These are phyloP conservation scores for Pluteus cervinus DNA, from an alignment of 768 basidiomycete species.

Conservation along the genomic window DNA sequence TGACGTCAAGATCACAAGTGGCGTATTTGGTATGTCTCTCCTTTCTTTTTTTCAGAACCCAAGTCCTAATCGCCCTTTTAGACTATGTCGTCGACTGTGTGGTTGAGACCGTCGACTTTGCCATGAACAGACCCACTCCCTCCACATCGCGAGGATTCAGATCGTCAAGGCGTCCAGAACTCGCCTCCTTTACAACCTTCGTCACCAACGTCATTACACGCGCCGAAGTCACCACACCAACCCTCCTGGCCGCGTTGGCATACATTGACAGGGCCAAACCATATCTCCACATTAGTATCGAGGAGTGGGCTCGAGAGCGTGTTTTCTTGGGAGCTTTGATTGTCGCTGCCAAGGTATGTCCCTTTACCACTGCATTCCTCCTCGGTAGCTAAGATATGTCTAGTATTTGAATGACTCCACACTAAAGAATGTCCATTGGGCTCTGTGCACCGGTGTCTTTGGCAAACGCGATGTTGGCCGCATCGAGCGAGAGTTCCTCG, in stretches of 20 bases:
- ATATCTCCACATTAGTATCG: conserved; percentile 73
- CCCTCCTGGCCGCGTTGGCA: conserved; percentile 63
- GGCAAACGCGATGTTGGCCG: conserved; percentile 76
- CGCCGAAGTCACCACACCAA: conserved; percentile 68
- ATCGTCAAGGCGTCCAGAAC: conserved; percentile 40
- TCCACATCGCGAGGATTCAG: conserved; percentile 47
- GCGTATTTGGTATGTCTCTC: conserved; percentile 54
- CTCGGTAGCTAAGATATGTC: conserved; percentile 6
- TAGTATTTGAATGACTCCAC: conserved; percentile 87
- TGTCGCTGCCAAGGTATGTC: conserved; percentile 71
- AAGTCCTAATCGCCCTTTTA: conserved; percentile 19
- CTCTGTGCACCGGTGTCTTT: conserved; percentile 77
- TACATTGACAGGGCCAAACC: conserved; percentile 76
- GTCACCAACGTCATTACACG: conserved; percentile 62
- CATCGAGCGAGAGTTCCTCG: conserved; percentile 78
- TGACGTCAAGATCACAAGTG: conserved; percentile 53
- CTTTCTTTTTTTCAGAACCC: not conserved
- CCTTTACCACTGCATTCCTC: conserved; percentile 8
- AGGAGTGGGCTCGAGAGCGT: conserved; percentile 84
- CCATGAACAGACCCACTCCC: conserved; percentile 59
- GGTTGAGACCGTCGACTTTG: conserved; percentile 69
- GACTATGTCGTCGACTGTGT: conserved; percentile 69
- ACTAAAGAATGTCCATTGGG: conserved; percentile 89
- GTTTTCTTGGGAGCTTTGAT: conserved; percentile 91
- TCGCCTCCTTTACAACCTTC: conserved; percentile 56